phyloP scores from a whole-genome alignment of 768 basidiomycete species.

The Lanmaoa rubissima region DNA sequence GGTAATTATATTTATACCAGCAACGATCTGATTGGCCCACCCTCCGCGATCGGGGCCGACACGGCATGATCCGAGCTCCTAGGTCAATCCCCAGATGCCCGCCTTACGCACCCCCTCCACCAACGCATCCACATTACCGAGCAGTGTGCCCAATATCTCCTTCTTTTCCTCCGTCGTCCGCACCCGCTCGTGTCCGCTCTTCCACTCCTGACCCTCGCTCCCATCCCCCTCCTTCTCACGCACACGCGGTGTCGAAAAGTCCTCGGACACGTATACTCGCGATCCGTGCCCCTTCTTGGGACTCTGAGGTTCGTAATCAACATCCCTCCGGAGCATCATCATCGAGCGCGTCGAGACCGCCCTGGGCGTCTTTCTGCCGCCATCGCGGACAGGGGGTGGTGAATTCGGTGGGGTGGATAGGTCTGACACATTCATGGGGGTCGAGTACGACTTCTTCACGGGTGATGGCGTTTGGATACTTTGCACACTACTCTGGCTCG shows the following conservation, averaged over 20 bases:
- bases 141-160: constrained; percentile 71
- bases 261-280: constrained; percentile 31
- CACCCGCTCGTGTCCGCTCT: constrained; percentile 15
- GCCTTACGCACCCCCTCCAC: constrained; percentile 86
- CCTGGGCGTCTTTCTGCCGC: constrained; percentile 17
- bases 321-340: constrained; percentile 65
- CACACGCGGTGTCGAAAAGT: constrained; percentile 10
- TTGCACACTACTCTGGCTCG: constrained; percentile 29
- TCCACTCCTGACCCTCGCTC: constrained; percentile 13
- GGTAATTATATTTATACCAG: no score
- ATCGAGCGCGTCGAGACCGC: constrained; percentile 42
- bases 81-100: constrained; percentile 80
- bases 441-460: constrained; percentile 36
- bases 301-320: constrained; percentile 72
- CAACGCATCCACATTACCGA: constrained; percentile 89
- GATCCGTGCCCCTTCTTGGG: constrained; percentile 53
- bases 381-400: constrained; percentile 29
- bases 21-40: neutral
- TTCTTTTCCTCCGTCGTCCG: constrained; percentile 83
- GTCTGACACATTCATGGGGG: constrained; percentile 15
- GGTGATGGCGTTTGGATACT: constrained; percentile 40
- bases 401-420: constrained; percentile 24
- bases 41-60: no score
- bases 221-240: constrained; percentile 1
- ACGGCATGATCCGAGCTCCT: neutral